These are phyloP conservation scores for Diplosphaera chodatii DNA, from an alignment of 139 green algal species.

Conservation along the genomic window DNA sequence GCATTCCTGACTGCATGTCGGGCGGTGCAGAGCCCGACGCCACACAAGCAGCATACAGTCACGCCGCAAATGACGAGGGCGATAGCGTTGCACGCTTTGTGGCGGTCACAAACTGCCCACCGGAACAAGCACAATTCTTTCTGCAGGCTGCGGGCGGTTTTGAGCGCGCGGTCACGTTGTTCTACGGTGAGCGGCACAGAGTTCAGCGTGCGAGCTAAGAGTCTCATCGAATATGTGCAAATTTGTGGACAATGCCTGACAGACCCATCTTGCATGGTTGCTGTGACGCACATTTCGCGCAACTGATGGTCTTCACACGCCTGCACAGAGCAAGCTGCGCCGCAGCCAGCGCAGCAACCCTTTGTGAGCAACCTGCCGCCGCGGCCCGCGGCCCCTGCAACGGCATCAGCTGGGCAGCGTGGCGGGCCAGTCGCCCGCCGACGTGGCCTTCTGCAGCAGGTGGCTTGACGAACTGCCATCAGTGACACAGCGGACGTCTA, in stretches of 20 bases:
- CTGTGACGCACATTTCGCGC: no score
- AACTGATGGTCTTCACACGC: no score
- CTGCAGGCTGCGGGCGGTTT: slow-evolving; percentile 44
- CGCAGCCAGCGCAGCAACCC: not conserved
- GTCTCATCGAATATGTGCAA: no score
- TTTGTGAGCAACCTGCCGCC: not conserved
- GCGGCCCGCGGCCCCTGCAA: slow-evolving; percentile 1
- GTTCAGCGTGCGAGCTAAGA: no score
- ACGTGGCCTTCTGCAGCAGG: not conserved
- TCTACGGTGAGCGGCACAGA: slow-evolving; percentile 38
- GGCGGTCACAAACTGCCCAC: slow-evolving; percentile 20
- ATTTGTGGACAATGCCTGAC: no score
- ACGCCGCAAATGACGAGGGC: not conserved
- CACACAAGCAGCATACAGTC: no score
- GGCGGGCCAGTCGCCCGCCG: not conserved
- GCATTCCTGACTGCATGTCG: no score
- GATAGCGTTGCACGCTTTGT: slow-evolving; percentile 32
- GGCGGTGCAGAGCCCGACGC: no score
- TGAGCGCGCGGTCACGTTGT: slow-evolving; percentile 42
- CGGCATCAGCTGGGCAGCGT: not conserved
- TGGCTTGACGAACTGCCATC: no score
- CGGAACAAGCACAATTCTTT: slow-evolving; percentile 43
- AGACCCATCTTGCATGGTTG: no score
- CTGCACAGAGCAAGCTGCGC: not conserved
- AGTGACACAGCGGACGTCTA: no score